Base-by-base conservation (phyloP, 345 rosid species). In the Citrus medica region DNA sequence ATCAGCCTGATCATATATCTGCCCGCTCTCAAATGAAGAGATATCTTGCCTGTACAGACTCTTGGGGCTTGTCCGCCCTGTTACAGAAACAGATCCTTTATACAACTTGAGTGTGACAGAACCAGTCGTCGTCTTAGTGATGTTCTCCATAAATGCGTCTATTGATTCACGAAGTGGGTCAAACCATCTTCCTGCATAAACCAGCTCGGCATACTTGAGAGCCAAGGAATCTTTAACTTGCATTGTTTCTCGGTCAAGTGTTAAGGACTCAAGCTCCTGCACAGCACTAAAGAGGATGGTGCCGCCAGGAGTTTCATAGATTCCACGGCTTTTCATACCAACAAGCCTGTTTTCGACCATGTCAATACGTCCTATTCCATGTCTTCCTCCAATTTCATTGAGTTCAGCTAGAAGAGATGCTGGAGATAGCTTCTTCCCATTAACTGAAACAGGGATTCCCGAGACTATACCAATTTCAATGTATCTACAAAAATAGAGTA, bases 241-340 rank as follows among this genome's bases (percentile, higher is more conserved):
- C 74, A 94, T 88, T 8, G 94, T 86, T 75, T 91, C 98, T 73
- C 98, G 80, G 75, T 96, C 99, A 7, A 96, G 90, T 7, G 97
- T 92, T 33, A 96, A 82, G 7, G 97, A 86, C 83, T 96, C 99
- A 46, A 96, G 91, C 77, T 94, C 98, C 7, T 89, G 94, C 0
- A 64, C 90, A 2, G 97, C 99, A n/a, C 84, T 69, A 73, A 86
- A 96, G 9, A 96, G 94, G 82, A 96, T 90, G 42, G 97, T 92
- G 24, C 99, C 98, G 56, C 99, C 99, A 3, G 98, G 99, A 82
- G 99, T 93, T 85, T 93, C 99, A 72, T 95, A 95, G n/a, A 93
- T 97, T 33, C 99, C 99, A 0, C 98, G 97, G 67, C 97, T 91
- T 80, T 95, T 96, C 99, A 94, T 96, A 40, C 97, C 99, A 16